Base-by-base conservation (phyloP, 2,329 filamentous ascomycete species). In the Hypoxylon sp. region DNA sequence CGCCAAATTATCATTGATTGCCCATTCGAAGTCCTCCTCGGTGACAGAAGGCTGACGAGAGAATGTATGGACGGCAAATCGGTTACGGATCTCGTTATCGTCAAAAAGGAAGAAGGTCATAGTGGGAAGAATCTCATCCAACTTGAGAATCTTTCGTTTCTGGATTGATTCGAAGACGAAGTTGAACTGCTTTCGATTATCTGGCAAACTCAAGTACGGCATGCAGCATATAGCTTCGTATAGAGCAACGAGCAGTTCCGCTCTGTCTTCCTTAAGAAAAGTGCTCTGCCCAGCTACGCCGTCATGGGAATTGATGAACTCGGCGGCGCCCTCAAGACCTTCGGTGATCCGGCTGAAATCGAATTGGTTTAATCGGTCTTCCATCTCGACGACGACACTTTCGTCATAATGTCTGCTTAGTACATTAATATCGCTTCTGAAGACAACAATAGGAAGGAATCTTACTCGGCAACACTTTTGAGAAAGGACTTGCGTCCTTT, bases 201-300 rank as follows among this genome's bases (percentile, higher is more conserved):
- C 82, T 1, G 84, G 81, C n/a, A 82, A 71, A 46, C 80, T 84
- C 65, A 97, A 83, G 75, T 96, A 93, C 0, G 91, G 85, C 70
- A 94, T 88, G 77, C 91, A 97, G 77, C 94, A 97, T 54, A 98
- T 81, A 0, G 91, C 90, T 77, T 98, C 95, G 73, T 96, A 97
- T 29, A 98, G 87, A 9, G 93, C 90, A 63, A 96, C 87, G 53
- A 96, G 86, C 5, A 92, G 88, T 27, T 87, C 81, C 1, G 85
- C 80, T 27, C 86, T 79, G 5, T 84, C 76, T 19, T 80, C 79
- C 27, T 80, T 78, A 45, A 79, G 74, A 59, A 83, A 79, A 6
- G 76, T 78, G 55, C 71, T 74, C 46, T 81, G 79, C 69, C 81
- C 78, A n/a, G 80, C 78, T 32, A 75, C 73, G 34, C 79, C 75